Percentiles rank a stretch among this genome's conserved stretches.
phyloP scores from a whole-genome alignment of 2,329 filamentous ascomycete genomes.

The Bipolaris victoriae region DNA sequence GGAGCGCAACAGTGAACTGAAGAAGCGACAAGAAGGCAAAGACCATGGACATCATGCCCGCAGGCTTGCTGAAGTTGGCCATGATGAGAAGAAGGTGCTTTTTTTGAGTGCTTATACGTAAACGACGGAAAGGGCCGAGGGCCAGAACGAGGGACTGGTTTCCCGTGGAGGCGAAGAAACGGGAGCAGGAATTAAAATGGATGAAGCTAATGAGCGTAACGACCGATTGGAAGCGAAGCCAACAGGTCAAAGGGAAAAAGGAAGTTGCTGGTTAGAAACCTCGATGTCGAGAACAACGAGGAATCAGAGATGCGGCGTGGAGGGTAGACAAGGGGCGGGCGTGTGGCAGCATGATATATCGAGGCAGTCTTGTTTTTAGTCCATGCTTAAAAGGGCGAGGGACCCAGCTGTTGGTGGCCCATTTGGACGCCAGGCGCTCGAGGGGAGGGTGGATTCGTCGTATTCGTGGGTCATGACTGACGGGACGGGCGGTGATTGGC shows the following conservation, averaged over 20 bases:
- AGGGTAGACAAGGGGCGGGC: constrained; percentile 33
- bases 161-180: constrained; percentile 14
- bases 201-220: constrained; percentile 42
- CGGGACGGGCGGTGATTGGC: constrained; percentile 25
- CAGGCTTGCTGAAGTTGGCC: constrained; percentile 46
- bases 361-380: constrained; percentile 28
- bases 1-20: constrained; percentile 40
- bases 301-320: constrained; percentile 37
- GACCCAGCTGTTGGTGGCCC: constrained; percentile 20
- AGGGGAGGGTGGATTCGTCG: constrained; percentile 26
- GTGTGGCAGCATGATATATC: constrained; percentile 41
- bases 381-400: constrained; percentile 28
- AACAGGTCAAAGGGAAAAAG: constrained; percentile 36
- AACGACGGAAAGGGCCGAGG: constrained; percentile 18
- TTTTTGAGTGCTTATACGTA: constrained; percentile 3
- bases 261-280: constrained; percentile 27
- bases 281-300: constrained; percentile 37
- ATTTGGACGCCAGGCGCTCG: constrained; percentile 33
- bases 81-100: constrained; percentile 26
- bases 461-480: constrained; percentile 17
- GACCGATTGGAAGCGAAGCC: constrained; percentile 38
- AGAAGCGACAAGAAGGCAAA: constrained; percentile 43
- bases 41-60: constrained; percentile 42
- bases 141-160: constrained; percentile 18
- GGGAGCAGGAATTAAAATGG: constrained; percentile 16